phyloP scores from a whole-genome alignment of 163 green algal species.

The Picocystis sp. region DNA sequence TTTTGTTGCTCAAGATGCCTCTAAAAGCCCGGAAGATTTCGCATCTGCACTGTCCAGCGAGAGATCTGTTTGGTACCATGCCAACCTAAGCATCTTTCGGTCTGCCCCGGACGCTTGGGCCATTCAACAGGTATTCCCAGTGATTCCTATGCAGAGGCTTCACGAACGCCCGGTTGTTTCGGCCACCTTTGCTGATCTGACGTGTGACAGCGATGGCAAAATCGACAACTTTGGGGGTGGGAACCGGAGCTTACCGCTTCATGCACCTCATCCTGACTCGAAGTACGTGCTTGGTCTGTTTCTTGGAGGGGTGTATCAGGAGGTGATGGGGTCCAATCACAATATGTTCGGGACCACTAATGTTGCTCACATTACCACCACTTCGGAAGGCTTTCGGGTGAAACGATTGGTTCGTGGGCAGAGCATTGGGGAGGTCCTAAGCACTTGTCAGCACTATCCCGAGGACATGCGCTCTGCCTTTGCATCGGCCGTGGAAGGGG shows the following conservation, averaged over 20 bases:
- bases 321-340: conserved; percentile 42
- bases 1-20: conserved; percentile 20
- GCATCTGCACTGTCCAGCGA: neutral
- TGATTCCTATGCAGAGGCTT: conserved; percentile 42
- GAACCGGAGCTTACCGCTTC: neutral
- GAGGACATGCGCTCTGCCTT: too few relatives aligned
- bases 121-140: conserved; percentile 53
- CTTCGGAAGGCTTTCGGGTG: too few relatives aligned
- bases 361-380: too few relatives aligned
- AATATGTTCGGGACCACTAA: conserved; percentile 36
- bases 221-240: conserved; percentile 28
- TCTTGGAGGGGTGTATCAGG: conserved; percentile 41
- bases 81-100: conserved; percentile 47
- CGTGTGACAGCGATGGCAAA: conserved; percentile 52
- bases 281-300: conserved; percentile 35
- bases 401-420: too few relatives aligned
- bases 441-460: too few relatives aligned
- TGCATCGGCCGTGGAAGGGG: too few relatives aligned
- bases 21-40: conserved; percentile 1
- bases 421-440: too few relatives aligned
- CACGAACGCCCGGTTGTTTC: conserved; percentile 28
- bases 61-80: conserved; percentile 27
- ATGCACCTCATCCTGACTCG: neutral
- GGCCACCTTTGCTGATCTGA: conserved; percentile 44
- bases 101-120: conserved; percentile 45